Evolutionary conservation across 257 asterid species (phyloP), one percentile per base, ranked within the genome.

Genomic region (Avicennia marina): DNA sequence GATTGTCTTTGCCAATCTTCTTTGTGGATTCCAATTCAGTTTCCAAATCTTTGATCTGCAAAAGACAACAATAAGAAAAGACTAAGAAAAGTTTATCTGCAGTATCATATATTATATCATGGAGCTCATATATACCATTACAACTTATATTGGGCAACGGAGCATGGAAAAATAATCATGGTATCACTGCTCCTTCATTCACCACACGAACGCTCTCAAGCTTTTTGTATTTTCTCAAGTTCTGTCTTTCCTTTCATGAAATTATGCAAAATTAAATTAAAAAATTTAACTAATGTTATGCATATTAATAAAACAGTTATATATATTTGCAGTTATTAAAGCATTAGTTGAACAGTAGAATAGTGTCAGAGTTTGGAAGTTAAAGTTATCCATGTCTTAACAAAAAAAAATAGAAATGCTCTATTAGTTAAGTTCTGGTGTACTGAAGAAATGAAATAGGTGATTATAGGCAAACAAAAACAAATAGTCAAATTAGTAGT

Each of bases 1-100:
- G 29, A 60, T 73, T 82, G 68, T 76, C 93, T 74, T 80, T 78
- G 62, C 71, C 68, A 57, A 59, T 72, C 65, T 70, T 72, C 67
- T 69, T 74, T 52, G 69, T 68, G 46, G 80, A 69, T 56, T 74
- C 76, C 40, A 78, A 75, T 67, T 76, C 87, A 44, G 53, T 64
- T 76, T 86, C 95, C 72, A 82, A 69, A 72, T 80, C 83, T 44
- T 71, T 71, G 67, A 80, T 86, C 95, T 85, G 78, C 55, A 58
- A 57, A 60, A 26, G 45, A 31, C 49, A 47, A 41, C 2, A 11
- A 20, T 12, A 46, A 21, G 21, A 51, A 52, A 45, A 31, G 20
- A n/a, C n/a, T 29, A 29, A 29, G 8, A 0, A 8, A 29, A 29
- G 8, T 52, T 56, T 29, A 42, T 56, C 52, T 17, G 15, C 62